Evolutionary conservation across 225 moss, liverwort and hornwort species (phyloP), one percentile per base, ranked within the genome.

Genomic region (Ulota crispa): DNA sequence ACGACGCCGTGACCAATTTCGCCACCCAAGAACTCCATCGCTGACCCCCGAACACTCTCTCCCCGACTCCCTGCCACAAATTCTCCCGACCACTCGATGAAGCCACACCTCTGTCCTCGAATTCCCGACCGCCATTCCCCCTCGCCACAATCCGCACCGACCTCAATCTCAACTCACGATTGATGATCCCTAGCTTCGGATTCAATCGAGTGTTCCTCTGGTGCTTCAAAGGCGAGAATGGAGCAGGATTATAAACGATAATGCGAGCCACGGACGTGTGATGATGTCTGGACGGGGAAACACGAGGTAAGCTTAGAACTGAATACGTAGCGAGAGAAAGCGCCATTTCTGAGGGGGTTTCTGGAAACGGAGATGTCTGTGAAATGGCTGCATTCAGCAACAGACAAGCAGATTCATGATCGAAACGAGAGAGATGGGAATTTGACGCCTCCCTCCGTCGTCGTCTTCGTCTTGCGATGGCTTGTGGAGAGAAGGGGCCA

Each of bases 1-100:
- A 87, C 77, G 91, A 85, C 36, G 78, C 83, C 41, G 81, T 23
- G 30, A 65, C 63, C 70, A 93, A 64, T 72, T 84, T 92, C 62
- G 77, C 84, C 59, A 86, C 74, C 75, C 84, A 65, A 15, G 63
- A 67, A 39, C 72, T 69, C 63, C 85, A 87, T 34, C 72, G 76
- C 52, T 57, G 55, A 24, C 67, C 50, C 10, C 76, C 67, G 9
- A 82, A 69, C 69, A 70, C 69, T 73, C 78, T 36, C 70, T 57
- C 77, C 75, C 36, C 76, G 14, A 54, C 6, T 45, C 32, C 74
- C 37, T 70, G 70, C 74, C 80, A 75, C 77, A 77, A 77, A 60
- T 59, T 13, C 53, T 72, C 84, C 13, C 74, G 69, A 9, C 81
- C 77, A 75, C 82, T 71, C 3, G 62, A 81, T 28, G 86, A 78